Percentiles rank a stretch among this genome's conserved stretches.
Conservation (phyloP, 176 grass and related monocot species). For the Panicum miliaceum region DNA sequence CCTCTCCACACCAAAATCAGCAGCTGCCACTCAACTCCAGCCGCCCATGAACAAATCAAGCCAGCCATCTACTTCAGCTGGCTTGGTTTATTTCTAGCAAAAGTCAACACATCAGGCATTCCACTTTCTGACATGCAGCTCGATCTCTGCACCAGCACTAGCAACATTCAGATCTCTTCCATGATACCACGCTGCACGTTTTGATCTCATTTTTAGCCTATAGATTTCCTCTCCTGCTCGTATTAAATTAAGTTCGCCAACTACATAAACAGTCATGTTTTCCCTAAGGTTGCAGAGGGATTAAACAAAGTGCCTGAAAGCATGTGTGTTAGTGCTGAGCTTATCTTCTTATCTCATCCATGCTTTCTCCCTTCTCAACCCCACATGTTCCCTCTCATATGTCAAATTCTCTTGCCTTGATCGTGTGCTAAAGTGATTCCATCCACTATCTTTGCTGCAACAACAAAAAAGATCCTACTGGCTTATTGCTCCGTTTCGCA, state of each 20-base stretch:
- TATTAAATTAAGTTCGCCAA: constrained; percentile 24
- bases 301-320: constrained; percentile 30
- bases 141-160: not conserved
- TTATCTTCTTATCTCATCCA: constrained; percentile 38
- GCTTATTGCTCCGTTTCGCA: not conserved
- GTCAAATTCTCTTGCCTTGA: not conserved
- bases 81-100: constrained; percentile 8
- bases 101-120: constrained; percentile 18
- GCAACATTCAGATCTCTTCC: constrained; percentile 9
- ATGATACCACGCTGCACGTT: constrained; percentile 26
- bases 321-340: constrained; percentile 27
- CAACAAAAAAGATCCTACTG: not conserved
- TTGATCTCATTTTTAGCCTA: not conserved
- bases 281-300: constrained; percentile 3
- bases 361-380: not conserved
- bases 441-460: not conserved
- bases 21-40: not conserved
- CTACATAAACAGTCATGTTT: constrained; percentile 32
- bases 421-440: constrained; percentile 11
- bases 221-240: not conserved
- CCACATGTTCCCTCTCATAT: not conserved
- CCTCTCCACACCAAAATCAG: not conserved
- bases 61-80: not conserved
- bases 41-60: constrained; percentile 22
- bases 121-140: constrained; percentile 3